Evolutionary conservation across 768 basidiomycete genomes (phyloP), one percentile per base, ranked within the genome.

Genomic region (Leccinum sublutescens): DNA sequence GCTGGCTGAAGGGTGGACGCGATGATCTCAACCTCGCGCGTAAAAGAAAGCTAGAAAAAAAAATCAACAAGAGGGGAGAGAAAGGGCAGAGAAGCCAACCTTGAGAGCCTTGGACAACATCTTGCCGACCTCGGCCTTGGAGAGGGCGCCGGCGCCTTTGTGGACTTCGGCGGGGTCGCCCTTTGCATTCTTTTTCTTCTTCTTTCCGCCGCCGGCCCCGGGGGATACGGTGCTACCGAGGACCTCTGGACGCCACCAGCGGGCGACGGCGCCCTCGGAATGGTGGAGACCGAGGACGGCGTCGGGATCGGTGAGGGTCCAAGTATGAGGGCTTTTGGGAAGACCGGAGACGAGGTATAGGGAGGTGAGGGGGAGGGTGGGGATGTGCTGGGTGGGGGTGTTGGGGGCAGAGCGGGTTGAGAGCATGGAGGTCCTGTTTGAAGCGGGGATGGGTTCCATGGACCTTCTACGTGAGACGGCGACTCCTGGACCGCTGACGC

Each of bases 1-100:
- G 95, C 89, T 7, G 95, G 95, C 65, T 95, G 92, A 10, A 95
- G 82, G 0, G 93, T 93, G n/a, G 94, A 93, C 14, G 94, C 93
- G 70, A 98, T 90, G 57, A 98, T 88, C 71, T 95, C 93, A 47
- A 95, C 91, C 72, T 96, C 94, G 55, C 90, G 89, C 36, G 91
- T 86, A 73, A 95, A 95, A 8, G 93, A 93, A 49, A 95, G 86
- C 92, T 95, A 43, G 17, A 14, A 4, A 51, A 17, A 17, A 17
- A 0, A 27, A 54, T 59, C 55, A 54, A 63, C 14, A 25, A 34
- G 59, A 31, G 51, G 3, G 12, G 19, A 51, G n/a, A 1, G 21
- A 21, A 8, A 1, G n/a, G 4, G 33, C 33, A 23, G 9, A 27
- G 6, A 40, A 36, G 66, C 74, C 58, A 59, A 91, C 91, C 83